Evolutionary conservation across 768 basidiomycete genomes (phyloP).

Genomic region (Rhodocollybia butyracea): DNA sequence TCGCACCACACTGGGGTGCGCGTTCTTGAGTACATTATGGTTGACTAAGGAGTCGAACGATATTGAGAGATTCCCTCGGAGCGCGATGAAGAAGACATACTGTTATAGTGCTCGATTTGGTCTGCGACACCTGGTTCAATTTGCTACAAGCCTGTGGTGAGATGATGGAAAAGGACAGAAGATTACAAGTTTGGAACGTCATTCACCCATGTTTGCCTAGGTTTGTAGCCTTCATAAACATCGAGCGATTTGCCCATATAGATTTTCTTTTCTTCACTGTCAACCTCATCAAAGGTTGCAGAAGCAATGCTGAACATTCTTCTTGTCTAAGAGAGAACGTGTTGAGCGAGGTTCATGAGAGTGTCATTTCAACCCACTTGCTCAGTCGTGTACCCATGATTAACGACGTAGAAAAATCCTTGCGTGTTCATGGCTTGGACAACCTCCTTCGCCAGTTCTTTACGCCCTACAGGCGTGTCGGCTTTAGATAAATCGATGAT

Average conservation of each 20-base stretch:
- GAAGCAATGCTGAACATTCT: conserved; percentile 50
- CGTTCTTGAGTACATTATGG: conserved; percentile 40
- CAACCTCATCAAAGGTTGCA: conserved; percentile 38
- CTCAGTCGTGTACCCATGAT: conserved; percentile 38
- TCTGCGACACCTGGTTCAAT: conserved; percentile 62
- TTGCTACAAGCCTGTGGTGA: conserved; percentile 44
- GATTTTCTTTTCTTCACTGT: conserved; percentile 37
- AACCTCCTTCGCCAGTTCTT: conserved; percentile 34
- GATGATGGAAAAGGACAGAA: neutral
- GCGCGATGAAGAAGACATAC: conserved; percentile 29
- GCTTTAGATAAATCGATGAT: conserved; percentile 48
- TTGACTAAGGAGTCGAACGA: conserved; percentile 37
- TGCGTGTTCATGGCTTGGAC: conserved; percentile 41
- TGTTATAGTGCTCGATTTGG: conserved; percentile 61
- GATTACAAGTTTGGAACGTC: neutral
- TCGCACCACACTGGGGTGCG: conserved; percentile 46
- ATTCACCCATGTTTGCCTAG: conserved; percentile 49
- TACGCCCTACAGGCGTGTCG: conserved; percentile 32
- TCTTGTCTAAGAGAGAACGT: conserved; percentile 28
- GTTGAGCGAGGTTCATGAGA: neutral
- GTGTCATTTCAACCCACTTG: conserved; percentile 25
- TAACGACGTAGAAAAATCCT: conserved; percentile 49
- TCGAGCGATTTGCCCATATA: conserved; percentile 42
- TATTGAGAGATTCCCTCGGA: too few species aligned
- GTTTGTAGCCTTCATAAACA: conserved; percentile 56